These are phyloP conservation scores for Abrus pulchellus DNA, from an alignment of 306 rosid genomes.

Conservation along the genomic window DNA sequence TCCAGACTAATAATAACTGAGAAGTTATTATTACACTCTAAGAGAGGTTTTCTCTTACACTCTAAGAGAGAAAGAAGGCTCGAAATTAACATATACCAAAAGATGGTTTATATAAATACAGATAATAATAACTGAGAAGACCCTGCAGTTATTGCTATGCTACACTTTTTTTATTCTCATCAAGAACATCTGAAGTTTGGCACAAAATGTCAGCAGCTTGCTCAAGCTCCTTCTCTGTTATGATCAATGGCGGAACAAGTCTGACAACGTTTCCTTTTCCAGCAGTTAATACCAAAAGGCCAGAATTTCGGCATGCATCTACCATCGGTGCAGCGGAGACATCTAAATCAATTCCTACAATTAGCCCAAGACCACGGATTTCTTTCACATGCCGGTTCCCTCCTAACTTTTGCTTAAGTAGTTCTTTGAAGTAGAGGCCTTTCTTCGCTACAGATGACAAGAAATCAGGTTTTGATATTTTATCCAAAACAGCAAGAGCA, in stretches of 20 bases:
- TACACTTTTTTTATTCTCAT: constrained; percentile 22
- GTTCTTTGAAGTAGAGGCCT: constrained; percentile 72
- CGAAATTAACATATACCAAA: too few relatives aligned
- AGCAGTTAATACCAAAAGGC: constrained; percentile 82
- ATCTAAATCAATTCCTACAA: constrained; percentile 81
- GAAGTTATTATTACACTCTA: too few relatives aligned
- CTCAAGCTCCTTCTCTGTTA: constrained; percentile 81
- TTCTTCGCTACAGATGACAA: constrained; percentile 71
- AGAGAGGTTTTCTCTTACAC: too few relatives aligned
- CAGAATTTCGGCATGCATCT: constrained; percentile 79
- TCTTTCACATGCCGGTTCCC: constrained; percentile 76
- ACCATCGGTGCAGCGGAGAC: constrained; percentile 71
- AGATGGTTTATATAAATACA: too few relatives aligned
- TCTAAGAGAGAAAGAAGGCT: too few relatives aligned
- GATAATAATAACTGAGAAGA: not conserved
- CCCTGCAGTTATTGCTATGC: not conserved
- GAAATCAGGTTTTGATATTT: constrained; percentile 72
- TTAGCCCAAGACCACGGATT: constrained; percentile 81
- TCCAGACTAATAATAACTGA: too few relatives aligned
- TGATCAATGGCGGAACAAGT: constrained; percentile 92
- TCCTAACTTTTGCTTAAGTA: constrained; percentile 76
- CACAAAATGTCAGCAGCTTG: constrained; percentile 67
- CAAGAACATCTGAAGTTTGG: constrained; percentile 66
- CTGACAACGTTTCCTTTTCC: constrained; percentile 89
- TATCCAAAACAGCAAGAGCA: constrained; percentile 77